Evolutionary conservation across 2,329 filamentous ascomycete species (phyloP), one percentile per base, ranked within the genome.

Genomic region (Fusarium robinianum): DNA sequence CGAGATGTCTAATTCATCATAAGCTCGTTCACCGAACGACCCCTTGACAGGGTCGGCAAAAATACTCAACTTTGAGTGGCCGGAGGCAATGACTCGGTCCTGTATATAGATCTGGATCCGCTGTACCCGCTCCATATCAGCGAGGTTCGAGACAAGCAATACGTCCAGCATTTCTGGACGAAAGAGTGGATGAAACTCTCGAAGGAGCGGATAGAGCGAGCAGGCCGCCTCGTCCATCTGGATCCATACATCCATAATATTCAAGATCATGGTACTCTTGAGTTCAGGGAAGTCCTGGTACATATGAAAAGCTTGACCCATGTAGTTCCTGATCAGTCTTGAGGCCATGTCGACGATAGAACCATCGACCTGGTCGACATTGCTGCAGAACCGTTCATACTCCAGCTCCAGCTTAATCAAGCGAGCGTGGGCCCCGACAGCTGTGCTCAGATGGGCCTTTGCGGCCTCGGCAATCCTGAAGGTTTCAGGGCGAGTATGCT

Each of bases 1-100:
- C 24, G 53, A 43, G 3, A 57, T 50, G 4, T 34, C 17, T 1
- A 60, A 63, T 10, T 57, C 51, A 4, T 55, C 53, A 16, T 63
- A 64, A 36, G 54, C 57, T 2, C 60, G 56, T 11, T 64, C 54
- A 2, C 60, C 63, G 30, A 64, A 60, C 18, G 55, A 63, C 5
- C 62, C 63, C 3, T 42, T 42, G 5, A 39, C 33, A 3, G 60
- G 60, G 11, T 62, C 59, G 2, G 53, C 55, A 21, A 58, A 61
- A 5, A 62, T 58, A 11, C 48, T 60, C 17, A 37, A 32, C 3
- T 17, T 29, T 6, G 45, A 41, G 3, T 40, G 36, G 25, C 45
- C 18, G 7, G 57, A 60, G 4, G 26, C 31, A 7, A 21, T 3
- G 17, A 61, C 56, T 3, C 58, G 44, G 30, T 44, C 41, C 7